phyloP scores from a whole-genome alignment of 2,329 filamentous ascomycete genomes.

The Teratosphaeria zuluensis region DNA sequence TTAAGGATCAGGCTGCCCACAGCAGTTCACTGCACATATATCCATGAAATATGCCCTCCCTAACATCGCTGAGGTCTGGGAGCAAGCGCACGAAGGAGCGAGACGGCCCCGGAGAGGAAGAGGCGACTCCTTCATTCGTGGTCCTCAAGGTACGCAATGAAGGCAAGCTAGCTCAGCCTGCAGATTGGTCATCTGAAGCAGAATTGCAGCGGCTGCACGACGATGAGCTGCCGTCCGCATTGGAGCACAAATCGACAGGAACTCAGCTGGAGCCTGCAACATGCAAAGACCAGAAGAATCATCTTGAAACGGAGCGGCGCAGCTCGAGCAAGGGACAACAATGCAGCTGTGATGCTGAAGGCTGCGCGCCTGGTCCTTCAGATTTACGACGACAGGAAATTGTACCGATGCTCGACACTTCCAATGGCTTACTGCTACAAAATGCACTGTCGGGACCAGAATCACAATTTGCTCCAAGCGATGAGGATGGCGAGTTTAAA shows the following conservation, averaged over 20 bases:
- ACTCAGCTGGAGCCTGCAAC: not conserved
- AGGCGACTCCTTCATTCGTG: not conserved
- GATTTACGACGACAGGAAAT: not conserved
- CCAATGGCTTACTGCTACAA: not conserved
- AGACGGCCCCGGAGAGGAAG: not conserved
- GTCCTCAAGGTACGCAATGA: not conserved
- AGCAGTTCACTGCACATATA: not conserved
- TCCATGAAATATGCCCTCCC: not conserved
- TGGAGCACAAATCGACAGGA: not conserved
- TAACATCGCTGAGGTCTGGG: not conserved
- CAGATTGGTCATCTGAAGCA: not conserved
- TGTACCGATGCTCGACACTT: not conserved
- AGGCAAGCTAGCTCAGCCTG: not conserved
- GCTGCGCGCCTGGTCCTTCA: not conserved
- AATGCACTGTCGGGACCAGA: not conserved
- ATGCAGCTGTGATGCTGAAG: not conserved
- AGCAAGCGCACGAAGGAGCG: not conserved
- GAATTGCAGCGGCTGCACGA: not conserved
- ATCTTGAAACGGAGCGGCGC: not conserved
- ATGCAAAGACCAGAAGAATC: not conserved
- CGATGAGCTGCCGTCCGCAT: not conserved
- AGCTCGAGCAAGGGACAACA: not conserved
- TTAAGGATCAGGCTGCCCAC: not conserved
- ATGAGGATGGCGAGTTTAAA: too few relatives aligned
- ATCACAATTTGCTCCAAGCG: not conserved